These are phyloP conservation scores for Ustilago cynodontis DNA, from an alignment of 1,284 basidiomycete species.

Conservation along the genomic window DNA sequence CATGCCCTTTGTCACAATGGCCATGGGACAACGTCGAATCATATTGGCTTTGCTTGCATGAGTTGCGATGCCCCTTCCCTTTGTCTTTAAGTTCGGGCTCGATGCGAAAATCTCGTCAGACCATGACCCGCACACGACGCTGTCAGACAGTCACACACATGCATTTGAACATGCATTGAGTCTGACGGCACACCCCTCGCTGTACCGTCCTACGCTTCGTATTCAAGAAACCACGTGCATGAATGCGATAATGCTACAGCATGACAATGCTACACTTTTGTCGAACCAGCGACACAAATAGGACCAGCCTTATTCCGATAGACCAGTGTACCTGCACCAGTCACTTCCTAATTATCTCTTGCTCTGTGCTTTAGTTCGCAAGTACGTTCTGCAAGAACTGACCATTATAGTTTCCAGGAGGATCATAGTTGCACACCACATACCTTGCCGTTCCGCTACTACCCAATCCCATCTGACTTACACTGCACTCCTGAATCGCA, in stretches of 20 bases:
- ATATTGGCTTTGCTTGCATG: neutral
- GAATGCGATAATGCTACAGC: neutral
- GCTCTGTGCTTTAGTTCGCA: conserved; percentile 1
- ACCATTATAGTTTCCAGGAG: conserved; percentile 46
- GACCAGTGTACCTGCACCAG: conserved; percentile 1
- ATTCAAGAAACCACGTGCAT: neutral
- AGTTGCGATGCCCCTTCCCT: neutral
- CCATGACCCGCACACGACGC: neutral
- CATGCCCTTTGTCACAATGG: neutral
- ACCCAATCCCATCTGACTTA: conserved; percentile 18
- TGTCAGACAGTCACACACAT: neutral
- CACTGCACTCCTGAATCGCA: conserved; percentile 32
- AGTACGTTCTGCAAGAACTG: conserved; percentile 38
- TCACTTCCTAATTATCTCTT: neutral
- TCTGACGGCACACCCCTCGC: neutral
- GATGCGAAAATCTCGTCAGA: neutral
- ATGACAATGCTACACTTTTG: neutral
- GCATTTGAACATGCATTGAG: neutral
- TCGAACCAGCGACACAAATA: neutral
- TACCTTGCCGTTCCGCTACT: conserved; percentile 7
- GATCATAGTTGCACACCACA: conserved; percentile 54
- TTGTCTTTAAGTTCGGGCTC: neutral
- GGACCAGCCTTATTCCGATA: neutral
- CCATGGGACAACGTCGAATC: neutral
- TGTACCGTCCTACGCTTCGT: neutral